Evolutionary conservation across 2,329 filamentous ascomycete genomes (phyloP).

Genomic region (Monilinia vaccinii-corymbosi): DNA sequence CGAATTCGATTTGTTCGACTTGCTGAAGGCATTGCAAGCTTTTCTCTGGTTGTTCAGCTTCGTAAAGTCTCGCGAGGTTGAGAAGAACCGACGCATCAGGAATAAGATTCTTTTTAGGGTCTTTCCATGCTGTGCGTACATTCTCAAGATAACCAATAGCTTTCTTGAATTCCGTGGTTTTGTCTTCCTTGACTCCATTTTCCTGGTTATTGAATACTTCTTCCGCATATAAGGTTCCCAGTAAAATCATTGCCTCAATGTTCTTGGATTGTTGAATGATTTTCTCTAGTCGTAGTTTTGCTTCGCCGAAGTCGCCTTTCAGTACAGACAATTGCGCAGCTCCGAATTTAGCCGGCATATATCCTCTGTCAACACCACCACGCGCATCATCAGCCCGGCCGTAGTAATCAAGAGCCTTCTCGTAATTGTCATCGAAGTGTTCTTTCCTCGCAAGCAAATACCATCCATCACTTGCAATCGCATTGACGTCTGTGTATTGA

Average conservation of each 20-base stretch:
- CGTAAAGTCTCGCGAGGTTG: slow-evolving; percentile 86
- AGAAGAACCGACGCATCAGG: slow-evolving; percentile 82
- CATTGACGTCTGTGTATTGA: slow-evolving; percentile 90
- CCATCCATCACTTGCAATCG: slow-evolving; percentile 95
- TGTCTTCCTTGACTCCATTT: slow-evolving; percentile 72
- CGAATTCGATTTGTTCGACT: slow-evolving; percentile 82
- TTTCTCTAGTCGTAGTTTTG: slow-evolving; percentile 89
- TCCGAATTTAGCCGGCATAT: slow-evolving; percentile 90
- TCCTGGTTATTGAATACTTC: slow-evolving; percentile 78
- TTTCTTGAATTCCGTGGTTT: slow-evolving; percentile 74
- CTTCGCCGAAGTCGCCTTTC: slow-evolving; percentile 77
- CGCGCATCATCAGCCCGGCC: slow-evolving; percentile 82
- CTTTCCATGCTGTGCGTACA: slow-evolving; percentile 84
- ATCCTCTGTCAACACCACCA: slow-evolving; percentile 83
- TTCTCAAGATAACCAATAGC: slow-evolving; percentile 76
- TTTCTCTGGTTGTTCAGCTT: slow-evolving; percentile 76
- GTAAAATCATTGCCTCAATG: slow-evolving; percentile 82
- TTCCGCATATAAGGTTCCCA: slow-evolving; percentile 88
- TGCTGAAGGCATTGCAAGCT: slow-evolving; percentile 86
- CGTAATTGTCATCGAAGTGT: slow-evolving; percentile 68
- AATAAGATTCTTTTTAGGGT: slow-evolving; percentile 72
- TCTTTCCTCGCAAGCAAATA: slow-evolving; percentile 88
- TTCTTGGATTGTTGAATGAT: slow-evolving; percentile 78
- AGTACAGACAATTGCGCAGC: slow-evolving; percentile 80
- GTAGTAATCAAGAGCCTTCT: slow-evolving; percentile 78